Evolutionary conservation across 2,329 filamentous ascomycete genomes (phyloP).

Genomic region (Monilinia fructigena): DNA sequence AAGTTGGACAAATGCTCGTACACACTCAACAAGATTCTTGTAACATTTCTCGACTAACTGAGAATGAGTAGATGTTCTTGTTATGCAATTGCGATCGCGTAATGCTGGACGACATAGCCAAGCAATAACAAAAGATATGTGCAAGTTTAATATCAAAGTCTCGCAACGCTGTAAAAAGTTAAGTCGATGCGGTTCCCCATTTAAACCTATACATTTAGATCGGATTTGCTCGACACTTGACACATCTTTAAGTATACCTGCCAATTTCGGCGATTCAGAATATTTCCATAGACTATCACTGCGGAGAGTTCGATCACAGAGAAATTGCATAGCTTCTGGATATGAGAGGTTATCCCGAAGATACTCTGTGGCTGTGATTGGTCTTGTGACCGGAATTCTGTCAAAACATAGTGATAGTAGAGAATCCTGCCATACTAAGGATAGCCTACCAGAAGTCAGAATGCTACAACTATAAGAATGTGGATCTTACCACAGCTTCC

Average conservation of each 20-base stretch:
- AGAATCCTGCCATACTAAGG: constrained; percentile 9
- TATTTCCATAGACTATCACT: background rate
- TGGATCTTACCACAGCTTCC: constrained; percentile 24
- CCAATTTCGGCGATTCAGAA: background rate
- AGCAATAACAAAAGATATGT: constrained; percentile 4
- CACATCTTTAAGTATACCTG: constrained; percentile 1
- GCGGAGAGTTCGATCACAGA: background rate
- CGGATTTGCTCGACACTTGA: background rate
- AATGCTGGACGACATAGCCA: constrained; percentile 11
- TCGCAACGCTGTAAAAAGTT: background rate
- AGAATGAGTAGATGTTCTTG: background rate
- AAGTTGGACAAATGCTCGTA: constrained; percentile 1
- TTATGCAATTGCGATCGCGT: background rate
- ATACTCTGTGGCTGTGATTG: constrained; percentile 37
- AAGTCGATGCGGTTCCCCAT: background rate
- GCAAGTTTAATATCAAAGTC: background rate
- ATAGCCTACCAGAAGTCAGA: constrained; percentile 2
- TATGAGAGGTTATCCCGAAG: constrained; percentile 3
- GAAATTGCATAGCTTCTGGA: background rate
- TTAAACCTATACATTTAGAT: background rate
- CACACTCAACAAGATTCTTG: constrained; percentile 13
- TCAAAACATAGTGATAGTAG: constrained; percentile 9
- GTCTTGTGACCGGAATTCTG: constrained; percentile 35
- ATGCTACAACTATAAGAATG: background rate
- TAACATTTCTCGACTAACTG: constrained; percentile 6